Evolutionary conservation across 177 flowering plant species (phyloP), one percentile per base, ranked within the genome.

Genomic region (Vitis hybrid): DNA sequence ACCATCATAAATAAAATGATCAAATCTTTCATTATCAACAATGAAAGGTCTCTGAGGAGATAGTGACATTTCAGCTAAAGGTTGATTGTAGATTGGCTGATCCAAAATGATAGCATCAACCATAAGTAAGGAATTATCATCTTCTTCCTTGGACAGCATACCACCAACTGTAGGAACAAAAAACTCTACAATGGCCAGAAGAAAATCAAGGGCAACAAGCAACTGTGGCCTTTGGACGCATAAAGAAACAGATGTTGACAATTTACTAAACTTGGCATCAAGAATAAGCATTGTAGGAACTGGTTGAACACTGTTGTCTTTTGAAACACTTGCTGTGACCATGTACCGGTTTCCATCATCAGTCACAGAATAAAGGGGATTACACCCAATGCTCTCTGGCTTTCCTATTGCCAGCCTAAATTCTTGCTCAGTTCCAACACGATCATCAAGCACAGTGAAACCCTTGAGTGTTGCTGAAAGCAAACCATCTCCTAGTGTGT

Each of bases 141-240:
- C 86, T 21, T 90, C 96, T 62, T 89, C 87, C 73, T 75, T 80
- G 62, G 89, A 79, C 49, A 90, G 75, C 76, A 80, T 75, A 81
- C 62, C 59, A 24, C 90, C 82, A 65, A 91, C 80, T 8, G 83
- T 67, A 50, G 99, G 99, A 60, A 91, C 97, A 81, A 95, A 95
- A 81, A 95, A 95, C 80, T 95, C 99, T 61, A 82, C 90, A 56
- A 91, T 84, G 13, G 93, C 98, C 30, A 95, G 83, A 64, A 95
- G 77, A 80, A 95, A 95, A 84, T 95, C 99, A 80, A 95, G 97
- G 52, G 97, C 96, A 72, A 95, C 99, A 65, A 95, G 97, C 77
- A 95, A 72, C 32, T 93, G 98, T 61, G 99, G 99, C 80, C 96
- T 88, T 72, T 95, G 99, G 67, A 95, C 60, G 56, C 88, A 82